phyloP scores from a whole-genome alignment of 352 stramenopile species.

The Elongisporangium prolatum region DNA sequence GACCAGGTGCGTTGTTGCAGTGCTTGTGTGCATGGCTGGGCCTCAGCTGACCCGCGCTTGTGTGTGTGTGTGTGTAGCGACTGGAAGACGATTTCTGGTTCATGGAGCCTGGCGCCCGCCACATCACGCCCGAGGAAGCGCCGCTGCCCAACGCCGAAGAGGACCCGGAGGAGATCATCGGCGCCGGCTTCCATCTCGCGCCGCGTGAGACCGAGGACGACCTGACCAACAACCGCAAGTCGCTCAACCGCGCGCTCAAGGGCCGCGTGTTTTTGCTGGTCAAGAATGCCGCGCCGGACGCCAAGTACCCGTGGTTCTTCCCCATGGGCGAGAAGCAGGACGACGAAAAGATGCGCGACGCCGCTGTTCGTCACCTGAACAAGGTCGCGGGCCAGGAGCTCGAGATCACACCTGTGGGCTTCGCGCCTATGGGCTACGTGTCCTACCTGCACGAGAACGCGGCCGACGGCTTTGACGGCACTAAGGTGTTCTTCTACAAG shows the following conservation, averaged over 20 bases:
- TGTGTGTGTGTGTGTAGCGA: constrained; percentile 20
- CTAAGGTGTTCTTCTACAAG: constrained; percentile 88
- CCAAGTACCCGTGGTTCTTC: constrained; percentile 81
- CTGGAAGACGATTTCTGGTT: constrained; percentile 84
- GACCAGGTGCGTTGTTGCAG: constrained; percentile 36
- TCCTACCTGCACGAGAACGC: constrained; percentile 54
- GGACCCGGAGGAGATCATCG: constrained; percentile 64
- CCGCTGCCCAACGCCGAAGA: constrained; percentile 53
- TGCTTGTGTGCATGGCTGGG: constrained; percentile 1
- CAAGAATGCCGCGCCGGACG: constrained; percentile 34
- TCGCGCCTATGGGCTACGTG: constrained; percentile 75
- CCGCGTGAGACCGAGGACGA: constrained; percentile 79
- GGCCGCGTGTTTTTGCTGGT: constrained; percentile 75
- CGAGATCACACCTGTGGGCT: constrained; percentile 53
- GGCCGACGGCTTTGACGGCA: constrained; percentile 53
- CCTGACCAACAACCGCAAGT: constrained; percentile 77
- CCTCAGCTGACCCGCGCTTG: not conserved
- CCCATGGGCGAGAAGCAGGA: constrained; percentile 52
- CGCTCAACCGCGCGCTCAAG: constrained; percentile 79
- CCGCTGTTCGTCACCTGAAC: constrained; percentile 54
- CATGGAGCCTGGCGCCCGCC: constrained; percentile 64
- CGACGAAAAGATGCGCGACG: constrained; percentile 78
- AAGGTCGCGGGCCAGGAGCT: constrained; percentile 40
- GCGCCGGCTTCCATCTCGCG: constrained; percentile 69
- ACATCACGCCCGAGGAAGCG: constrained; percentile 75